These are phyloP conservation scores for Mucor piriformis DNA, from an alignment of 371 early-diverging fungal genomes.

Conservation along the genomic window DNA sequence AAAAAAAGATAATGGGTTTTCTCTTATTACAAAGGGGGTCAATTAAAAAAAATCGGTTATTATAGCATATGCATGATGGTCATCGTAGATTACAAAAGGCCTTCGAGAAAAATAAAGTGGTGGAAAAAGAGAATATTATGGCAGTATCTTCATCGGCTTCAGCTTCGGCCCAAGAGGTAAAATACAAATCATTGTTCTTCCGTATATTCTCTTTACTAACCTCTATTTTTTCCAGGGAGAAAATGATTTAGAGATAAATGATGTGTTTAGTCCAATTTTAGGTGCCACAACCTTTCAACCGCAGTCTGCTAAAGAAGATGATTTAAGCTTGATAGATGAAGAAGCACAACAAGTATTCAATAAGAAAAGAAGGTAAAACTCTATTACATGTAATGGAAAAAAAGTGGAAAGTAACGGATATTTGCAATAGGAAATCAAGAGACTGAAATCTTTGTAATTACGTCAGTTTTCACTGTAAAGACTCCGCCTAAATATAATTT, in stretches of 20 bases:
- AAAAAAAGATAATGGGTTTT: no score
- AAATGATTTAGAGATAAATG: constrained; percentile 13
- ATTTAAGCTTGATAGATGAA: constrained; percentile 1
- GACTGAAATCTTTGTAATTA: constrained; percentile 1
- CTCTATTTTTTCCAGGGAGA: constrained; percentile 4
- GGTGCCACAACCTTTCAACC: constrained; percentile 8
- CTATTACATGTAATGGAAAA: no score
- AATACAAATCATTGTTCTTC: background rate
- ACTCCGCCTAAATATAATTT: no score
- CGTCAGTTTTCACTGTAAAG: constrained; percentile 1
- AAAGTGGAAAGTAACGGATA: no score
- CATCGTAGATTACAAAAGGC: constrained; percentile 40
- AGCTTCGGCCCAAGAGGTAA: background rate
- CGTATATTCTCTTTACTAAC: background rate
- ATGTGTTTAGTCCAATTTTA: constrained; percentile 18
- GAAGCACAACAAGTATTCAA: background rate
- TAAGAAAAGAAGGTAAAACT: constrained; percentile 12
- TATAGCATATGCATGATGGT: constrained; percentile 40
- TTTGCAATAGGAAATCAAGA: no score
- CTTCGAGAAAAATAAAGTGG: constrained; percentile 31
- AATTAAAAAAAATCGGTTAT: background rate
- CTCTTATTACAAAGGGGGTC: no score
- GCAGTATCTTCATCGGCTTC: background rate
- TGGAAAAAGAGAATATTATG: background rate
- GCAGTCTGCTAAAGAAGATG: constrained; percentile 8